These are phyloP conservation scores for Infundibulicybe gibba DNA, from an alignment of 768 basidiomycete species.

Conservation along the genomic window DNA sequence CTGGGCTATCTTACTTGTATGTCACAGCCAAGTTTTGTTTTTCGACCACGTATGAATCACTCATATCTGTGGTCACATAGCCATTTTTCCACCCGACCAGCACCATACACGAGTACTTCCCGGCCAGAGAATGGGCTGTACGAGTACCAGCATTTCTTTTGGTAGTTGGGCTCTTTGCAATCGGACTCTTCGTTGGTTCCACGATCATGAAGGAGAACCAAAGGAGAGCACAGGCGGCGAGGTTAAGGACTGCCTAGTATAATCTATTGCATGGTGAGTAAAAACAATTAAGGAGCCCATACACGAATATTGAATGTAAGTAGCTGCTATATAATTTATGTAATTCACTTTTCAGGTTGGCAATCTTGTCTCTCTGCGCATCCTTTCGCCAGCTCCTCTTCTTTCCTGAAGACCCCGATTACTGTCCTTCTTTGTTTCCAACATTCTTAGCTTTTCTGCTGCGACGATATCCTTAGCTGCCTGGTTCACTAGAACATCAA, in stretches of 20 bases:
- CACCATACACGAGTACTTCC: slow-evolving; percentile 77
- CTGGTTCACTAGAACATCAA: slow-evolving; percentile 51
- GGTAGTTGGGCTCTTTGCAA: slow-evolving; percentile 72
- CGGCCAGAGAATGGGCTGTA: slow-evolving; percentile 89
- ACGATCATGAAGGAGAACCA: slow-evolving; percentile 74
- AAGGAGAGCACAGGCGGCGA: slow-evolving; percentile 63
- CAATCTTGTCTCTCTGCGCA: slow-evolving; percentile 12
- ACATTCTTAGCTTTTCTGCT: slow-evolving; percentile 61
- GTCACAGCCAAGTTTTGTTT: slow-evolving; percentile 19
- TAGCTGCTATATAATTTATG: slow-evolving; percentile 1
- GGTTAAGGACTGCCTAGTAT: slow-evolving; percentile 52
- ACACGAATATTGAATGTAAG: too few relatives aligned
- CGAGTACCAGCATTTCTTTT: slow-evolving; percentile 83
- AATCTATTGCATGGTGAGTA: background rate
- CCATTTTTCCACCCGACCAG: slow-evolving; percentile 81
- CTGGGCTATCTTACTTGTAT: slow-evolving; percentile 86
- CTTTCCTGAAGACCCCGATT: slow-evolving; percentile 12
- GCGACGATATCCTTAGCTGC: slow-evolving; percentile 61
- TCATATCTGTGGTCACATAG: slow-evolving; percentile 29
- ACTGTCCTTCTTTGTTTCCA: slow-evolving; percentile 35
- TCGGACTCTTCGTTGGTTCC: slow-evolving; percentile 76
- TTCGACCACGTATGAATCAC: slow-evolving; percentile 4
- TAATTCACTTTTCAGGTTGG: slow-evolving; percentile 5
- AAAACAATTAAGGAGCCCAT: too few relatives aligned
- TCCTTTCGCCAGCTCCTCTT: slow-evolving; percentile 16